Conservation (phyloP, 306 rosid genomes). For the Inga laurina region DNA sequence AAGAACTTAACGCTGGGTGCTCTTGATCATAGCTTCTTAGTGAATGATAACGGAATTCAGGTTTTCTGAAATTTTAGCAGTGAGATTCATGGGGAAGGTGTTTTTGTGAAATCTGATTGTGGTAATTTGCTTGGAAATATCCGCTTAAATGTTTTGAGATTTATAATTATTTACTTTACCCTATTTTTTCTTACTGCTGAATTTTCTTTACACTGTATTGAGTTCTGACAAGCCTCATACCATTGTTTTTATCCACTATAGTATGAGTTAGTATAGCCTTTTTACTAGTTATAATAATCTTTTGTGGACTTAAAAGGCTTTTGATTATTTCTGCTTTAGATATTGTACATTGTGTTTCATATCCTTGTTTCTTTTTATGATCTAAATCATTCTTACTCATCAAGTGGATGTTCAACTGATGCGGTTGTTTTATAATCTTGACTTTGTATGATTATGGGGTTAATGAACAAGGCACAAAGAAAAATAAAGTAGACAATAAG, state of each 20-base stretch:
- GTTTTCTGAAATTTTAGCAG: conserved; percentile 63
- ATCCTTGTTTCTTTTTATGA: conserved; percentile 22
- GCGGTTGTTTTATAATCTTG: conserved; percentile 26
- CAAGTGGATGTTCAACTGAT: conserved; percentile 22
- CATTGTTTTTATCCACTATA: too few species aligned
- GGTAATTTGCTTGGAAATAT: too few species aligned
- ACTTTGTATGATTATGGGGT: conserved; percentile 87
- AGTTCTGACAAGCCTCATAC: too few species aligned
- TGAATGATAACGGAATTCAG: conserved; percentile 69
- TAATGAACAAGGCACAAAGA: conserved; percentile 65
- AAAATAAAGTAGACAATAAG: conserved; percentile 54
- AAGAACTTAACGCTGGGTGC: conserved; percentile 71
- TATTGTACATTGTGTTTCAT: conserved; percentile 55
- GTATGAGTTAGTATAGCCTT: too few species aligned
- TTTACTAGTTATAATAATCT: too few species aligned
- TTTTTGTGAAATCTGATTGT: conserved; percentile 53
- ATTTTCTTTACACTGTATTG: too few species aligned
- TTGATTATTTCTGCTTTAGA: conserved; percentile 36
- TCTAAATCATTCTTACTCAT: conserved; percentile 10
- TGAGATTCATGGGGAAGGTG: conserved; percentile 83
- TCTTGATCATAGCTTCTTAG: conserved; percentile 73
- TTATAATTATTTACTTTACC: too few species aligned
- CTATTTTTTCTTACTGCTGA: too few species aligned
- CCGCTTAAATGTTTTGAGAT: too few species aligned
- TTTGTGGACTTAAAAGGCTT: too few species aligned